Conservation (phyloP, 2,329 filamentous ascomycete species). For the Aureobasidium leucospermi region DNA sequence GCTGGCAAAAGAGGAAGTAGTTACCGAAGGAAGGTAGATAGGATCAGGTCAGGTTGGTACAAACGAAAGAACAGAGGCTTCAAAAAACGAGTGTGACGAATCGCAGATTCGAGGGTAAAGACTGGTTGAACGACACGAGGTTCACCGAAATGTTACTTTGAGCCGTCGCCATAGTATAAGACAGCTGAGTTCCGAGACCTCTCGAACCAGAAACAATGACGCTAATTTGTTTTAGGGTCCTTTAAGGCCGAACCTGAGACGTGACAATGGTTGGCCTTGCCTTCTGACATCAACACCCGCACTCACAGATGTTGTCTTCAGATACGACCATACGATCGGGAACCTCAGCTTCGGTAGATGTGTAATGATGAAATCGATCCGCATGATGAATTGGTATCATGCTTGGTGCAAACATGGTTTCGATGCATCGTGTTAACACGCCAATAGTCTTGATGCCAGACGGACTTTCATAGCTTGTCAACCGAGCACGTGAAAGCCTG, state of each 20-base stretch:
- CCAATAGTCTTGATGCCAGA: background rate
- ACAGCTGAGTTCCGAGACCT: background rate
- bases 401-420: background rate
- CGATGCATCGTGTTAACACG: background rate
- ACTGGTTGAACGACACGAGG: conserved; percentile 3
- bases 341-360: background rate
- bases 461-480: background rate
- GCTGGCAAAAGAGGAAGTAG: background rate
- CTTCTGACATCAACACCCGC: conserved; percentile 3
- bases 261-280: conserved; percentile 5
- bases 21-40: background rate
- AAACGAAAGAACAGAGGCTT: background rate
- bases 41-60: background rate
- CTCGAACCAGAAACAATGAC: background rate
- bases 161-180: conserved; percentile 9
- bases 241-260: conserved; percentile 10
- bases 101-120: background rate
- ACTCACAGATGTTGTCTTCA: background rate
- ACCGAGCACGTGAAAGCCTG: too few relatives aligned
- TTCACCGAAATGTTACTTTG: background rate
- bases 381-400: background rate
- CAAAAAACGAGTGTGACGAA: background rate
- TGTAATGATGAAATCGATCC: background rate
- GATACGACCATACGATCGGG: background rate
- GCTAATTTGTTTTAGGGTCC: conserved; percentile 11